Conservation (phyloP, 495 filamentous ascomycete species). For the Aspergillus ellipticus region DNA sequence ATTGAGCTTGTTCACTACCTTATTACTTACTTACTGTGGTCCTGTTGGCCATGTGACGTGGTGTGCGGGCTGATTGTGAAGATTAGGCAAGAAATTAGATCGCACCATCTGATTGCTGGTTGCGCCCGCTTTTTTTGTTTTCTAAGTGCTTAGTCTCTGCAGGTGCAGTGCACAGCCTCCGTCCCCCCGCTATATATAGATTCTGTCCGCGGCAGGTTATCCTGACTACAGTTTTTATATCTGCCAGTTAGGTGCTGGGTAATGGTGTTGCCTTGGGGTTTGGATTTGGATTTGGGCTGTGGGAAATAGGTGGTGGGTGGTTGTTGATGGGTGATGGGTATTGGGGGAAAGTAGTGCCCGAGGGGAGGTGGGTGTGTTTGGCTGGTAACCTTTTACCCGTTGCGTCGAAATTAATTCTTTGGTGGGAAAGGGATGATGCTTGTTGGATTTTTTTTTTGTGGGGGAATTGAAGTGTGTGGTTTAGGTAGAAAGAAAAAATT, state of each 20-base stretch:
- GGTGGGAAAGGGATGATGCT: too few relatives aligned
- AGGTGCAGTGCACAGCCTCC: conserved; percentile 11
- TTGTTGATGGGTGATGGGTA: too few relatives aligned
- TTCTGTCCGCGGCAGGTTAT: background rate
- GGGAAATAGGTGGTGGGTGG: background rate
- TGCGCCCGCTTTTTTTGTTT: background rate
- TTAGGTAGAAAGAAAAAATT: too few relatives aligned
- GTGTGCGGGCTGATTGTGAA: background rate
- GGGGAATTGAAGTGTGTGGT: too few relatives aligned
- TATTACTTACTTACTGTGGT: too few relatives aligned
- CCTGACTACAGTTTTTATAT: background rate
- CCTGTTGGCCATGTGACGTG: background rate
- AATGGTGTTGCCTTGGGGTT: conserved; percentile 10
- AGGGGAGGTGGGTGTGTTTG: too few relatives aligned
- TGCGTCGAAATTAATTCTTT: too few relatives aligned
- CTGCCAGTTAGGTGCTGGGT: background rate
- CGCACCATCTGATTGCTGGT: too few relatives aligned
- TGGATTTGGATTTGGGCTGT: background rate
- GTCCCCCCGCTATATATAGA: conserved; percentile 15
- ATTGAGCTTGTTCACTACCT: too few relatives aligned
- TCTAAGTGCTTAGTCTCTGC: background rate
- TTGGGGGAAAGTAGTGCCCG: too few relatives aligned
- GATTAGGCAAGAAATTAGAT: background rate
- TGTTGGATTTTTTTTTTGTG: too few relatives aligned
- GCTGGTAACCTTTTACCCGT: too few relatives aligned